Conservation (phyloP, 2,329 filamentous ascomycete genomes). For the Hypoxylon sp. region DNA sequence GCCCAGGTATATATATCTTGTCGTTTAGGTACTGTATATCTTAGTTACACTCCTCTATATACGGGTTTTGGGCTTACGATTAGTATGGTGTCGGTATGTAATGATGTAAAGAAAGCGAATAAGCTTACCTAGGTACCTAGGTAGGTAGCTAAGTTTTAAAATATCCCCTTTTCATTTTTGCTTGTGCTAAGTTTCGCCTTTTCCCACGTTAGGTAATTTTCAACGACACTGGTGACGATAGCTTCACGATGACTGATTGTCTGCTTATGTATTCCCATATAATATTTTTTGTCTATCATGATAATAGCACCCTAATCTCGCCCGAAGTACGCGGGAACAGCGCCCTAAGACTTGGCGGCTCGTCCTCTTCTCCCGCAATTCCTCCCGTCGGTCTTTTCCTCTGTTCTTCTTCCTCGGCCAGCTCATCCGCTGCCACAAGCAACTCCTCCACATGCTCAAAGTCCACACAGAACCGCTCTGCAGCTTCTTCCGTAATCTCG, state of each 20-base stretch:
- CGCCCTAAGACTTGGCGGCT: slow-evolving; percentile 49
- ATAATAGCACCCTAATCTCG: slow-evolving; percentile 68
- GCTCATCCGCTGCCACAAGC: slow-evolving; percentile 55
- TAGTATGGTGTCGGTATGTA: too few species aligned
- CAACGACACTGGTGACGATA: too few species aligned
- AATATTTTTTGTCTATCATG: too few species aligned
- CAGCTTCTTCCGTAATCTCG: slow-evolving; percentile 81
- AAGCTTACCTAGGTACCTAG: too few species aligned
- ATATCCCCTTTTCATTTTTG: not conserved
- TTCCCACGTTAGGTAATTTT: too few species aligned
- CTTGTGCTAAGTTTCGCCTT: too few species aligned
- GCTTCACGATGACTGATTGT: too few species aligned
- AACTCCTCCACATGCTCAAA: slow-evolving; percentile 72
- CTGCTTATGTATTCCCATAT: too few species aligned
- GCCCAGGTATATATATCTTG: too few species aligned
- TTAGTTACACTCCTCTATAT: slow-evolving; percentile 16
- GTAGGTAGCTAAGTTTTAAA: not conserved
- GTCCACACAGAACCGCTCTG: slow-evolving; percentile 82
- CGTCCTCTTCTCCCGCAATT: slow-evolving; percentile 38
- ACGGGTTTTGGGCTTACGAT: slow-evolving; percentile 6
- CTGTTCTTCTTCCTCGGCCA: slow-evolving; percentile 42
- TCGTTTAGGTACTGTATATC: slow-evolving; percentile 8
- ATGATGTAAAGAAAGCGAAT: too few species aligned
- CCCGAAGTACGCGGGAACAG: slow-evolving; percentile 67
- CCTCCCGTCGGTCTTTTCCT: slow-evolving; percentile 9